Evolutionary conservation across 2,329 filamentous ascomycete species (phyloP).

Genomic region (Cordyceps tenuipes): DNA sequence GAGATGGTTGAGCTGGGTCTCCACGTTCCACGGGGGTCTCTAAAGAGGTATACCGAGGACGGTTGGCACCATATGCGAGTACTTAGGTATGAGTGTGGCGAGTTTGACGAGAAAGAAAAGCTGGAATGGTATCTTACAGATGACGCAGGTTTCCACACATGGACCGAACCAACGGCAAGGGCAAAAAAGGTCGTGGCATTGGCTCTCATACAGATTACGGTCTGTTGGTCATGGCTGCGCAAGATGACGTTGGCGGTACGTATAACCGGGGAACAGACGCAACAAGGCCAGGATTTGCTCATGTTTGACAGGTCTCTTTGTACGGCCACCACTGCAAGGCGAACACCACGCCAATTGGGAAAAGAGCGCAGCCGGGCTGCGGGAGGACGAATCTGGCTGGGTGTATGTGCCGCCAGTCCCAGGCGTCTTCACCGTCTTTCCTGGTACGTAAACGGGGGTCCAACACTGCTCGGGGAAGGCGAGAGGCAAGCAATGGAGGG

Average conservation of each 20-base stretch:
- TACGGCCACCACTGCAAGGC: slow-evolving; percentile 32
- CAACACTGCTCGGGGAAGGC: background rate
- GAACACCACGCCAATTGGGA: slow-evolving; percentile 39
- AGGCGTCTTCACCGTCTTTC: slow-evolving; percentile 41
- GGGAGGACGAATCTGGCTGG: slow-evolving; percentile 38
- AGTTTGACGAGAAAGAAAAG: background rate
- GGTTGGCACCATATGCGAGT: slow-evolving; percentile 45
- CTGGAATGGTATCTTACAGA: background rate
- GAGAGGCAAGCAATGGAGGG: background rate
- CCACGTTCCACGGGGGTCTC: slow-evolving; percentile 28
- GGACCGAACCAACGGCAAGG: slow-evolving; percentile 36
- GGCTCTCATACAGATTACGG: slow-evolving; percentile 46
- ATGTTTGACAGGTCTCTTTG: slow-evolving; percentile 30
- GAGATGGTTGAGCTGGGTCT: slow-evolving; percentile 38
- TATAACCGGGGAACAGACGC: background rate
- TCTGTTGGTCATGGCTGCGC: slow-evolving; percentile 40
- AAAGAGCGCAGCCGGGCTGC: slow-evolving; percentile 33
- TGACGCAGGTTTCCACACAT: slow-evolving; percentile 24
- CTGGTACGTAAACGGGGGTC: slow-evolving; percentile 23
- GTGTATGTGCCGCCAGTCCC: slow-evolving; percentile 37
- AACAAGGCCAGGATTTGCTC: background rate
- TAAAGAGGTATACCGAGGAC: slow-evolving; percentile 35
- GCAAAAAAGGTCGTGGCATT: slow-evolving; percentile 40
- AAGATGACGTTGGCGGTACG: slow-evolving; percentile 40
- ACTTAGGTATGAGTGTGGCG: slow-evolving; percentile 28